phyloP scores from a whole-genome alignment of 2,329 filamentous ascomycete species.

The Grosmannia serpens region DNA sequence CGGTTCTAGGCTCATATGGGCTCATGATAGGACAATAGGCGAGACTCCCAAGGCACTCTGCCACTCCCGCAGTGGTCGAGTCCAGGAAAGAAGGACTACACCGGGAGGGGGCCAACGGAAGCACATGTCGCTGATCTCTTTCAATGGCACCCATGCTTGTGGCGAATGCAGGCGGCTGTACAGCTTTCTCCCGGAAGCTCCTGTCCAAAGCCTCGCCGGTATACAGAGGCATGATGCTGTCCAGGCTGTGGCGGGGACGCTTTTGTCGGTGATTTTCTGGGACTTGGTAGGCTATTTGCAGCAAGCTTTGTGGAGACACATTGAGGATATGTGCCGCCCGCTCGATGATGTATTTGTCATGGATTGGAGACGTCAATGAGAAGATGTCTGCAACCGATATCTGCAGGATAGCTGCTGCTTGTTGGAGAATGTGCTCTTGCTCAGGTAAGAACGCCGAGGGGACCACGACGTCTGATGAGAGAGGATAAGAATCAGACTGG shows the following conservation, averaged over 20 bases:
- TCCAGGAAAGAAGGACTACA: slow-evolving; percentile 5
- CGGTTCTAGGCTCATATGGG: slow-evolving; percentile 20
- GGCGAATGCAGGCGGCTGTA: background rate
- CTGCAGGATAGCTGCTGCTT: slow-evolving; percentile 13
- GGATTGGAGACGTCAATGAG: slow-evolving; percentile 10
- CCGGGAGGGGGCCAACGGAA: background rate
- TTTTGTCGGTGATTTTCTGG: slow-evolving; percentile 17
- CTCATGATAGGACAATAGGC: slow-evolving; percentile 22
- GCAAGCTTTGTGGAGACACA: slow-evolving; percentile 17
- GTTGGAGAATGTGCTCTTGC: slow-evolving; percentile 16
- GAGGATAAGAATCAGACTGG: background rate
- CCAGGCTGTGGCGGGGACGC: slow-evolving; percentile 9
- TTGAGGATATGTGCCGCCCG: slow-evolving; percentile 23
- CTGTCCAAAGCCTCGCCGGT: slow-evolving; percentile 12
- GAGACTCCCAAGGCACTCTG: slow-evolving; percentile 22
- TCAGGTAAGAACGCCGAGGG: slow-evolving; percentile 14
- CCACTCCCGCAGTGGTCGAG: slow-evolving; percentile 19
- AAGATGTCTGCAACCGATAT: slow-evolving; percentile 12
- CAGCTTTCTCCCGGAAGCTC: slow-evolving; percentile 4
- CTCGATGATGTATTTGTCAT: slow-evolving; percentile 17
- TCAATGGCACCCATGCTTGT: background rate
- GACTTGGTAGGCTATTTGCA: slow-evolving; percentile 14
- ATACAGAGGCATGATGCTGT: background rate
- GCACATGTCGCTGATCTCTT: background rate
- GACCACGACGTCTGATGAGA: background rate